These are phyloP conservation scores for Oryza rufipogon DNA, from an alignment of 176 grass and related monocot genomes.

Conservation along the genomic window DNA sequence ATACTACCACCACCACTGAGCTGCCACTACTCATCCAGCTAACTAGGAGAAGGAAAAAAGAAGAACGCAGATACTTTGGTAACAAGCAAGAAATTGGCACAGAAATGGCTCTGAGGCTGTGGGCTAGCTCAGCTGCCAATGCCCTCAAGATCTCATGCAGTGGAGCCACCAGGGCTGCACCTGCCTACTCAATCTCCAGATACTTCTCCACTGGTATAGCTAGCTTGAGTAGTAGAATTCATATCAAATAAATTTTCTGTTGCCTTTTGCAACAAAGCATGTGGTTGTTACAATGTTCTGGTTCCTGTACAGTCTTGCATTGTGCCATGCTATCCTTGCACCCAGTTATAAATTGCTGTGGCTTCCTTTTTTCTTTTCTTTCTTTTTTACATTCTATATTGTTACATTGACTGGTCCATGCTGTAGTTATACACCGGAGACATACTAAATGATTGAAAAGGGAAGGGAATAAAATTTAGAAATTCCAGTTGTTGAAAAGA, in stretches of 20 bases:
- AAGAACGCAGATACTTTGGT: not conserved
- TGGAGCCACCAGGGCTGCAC: slow-evolving; percentile 34
- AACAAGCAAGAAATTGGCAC: not conserved
- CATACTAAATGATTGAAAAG: not conserved
- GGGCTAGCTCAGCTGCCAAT: slow-evolving; percentile 71
- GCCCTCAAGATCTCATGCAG: slow-evolving; percentile 56
- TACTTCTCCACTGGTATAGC: slow-evolving; percentile 60
- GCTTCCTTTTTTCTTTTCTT: not conserved
- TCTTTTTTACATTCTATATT: not conserved
- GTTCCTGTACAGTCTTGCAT: slow-evolving; percentile 15
- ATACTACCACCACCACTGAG: slow-evolving; percentile 2
- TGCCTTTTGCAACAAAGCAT: slow-evolving; percentile 22
- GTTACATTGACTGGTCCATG: not conserved
- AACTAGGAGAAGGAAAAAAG: slow-evolving; percentile 12
- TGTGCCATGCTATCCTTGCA: not conserved
- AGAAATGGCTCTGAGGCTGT: slow-evolving; percentile 56
- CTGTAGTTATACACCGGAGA: not conserved
- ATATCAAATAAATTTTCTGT: not conserved
- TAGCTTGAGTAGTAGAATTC: slow-evolving; percentile 45
- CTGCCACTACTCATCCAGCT: not conserved
- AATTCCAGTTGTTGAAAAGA: not conserved
- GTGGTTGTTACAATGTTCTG: not conserved
- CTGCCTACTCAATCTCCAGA: slow-evolving; percentile 58
- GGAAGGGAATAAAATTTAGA: not conserved
- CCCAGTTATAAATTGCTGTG: not conserved